Base-by-base conservation (phyloP, 2,329 filamentous ascomycete species). In the Ophiostoma sp. region DNA sequence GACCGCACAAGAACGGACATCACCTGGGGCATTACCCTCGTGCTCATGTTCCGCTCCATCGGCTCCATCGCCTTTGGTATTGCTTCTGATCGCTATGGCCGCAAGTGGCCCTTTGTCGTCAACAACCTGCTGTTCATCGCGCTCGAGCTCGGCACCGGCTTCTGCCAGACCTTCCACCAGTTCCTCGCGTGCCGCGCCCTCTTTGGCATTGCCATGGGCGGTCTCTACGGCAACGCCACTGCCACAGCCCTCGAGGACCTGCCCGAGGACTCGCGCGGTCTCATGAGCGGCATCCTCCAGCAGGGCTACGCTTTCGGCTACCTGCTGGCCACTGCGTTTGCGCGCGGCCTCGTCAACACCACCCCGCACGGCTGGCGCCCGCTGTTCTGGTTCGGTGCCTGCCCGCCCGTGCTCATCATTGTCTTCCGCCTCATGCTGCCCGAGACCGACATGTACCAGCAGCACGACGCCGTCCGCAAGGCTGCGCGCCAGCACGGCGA, bases 271-370 rank as follows among this genome's bases (percentile, higher is more conserved):
- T 88, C 90, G 7, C 84, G 91, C 76, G 92, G 92, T 73, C 81
- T 95, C 49, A 91, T 95, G 85, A 91, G 88, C 14, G 92, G 91
- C 67, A 90, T 95, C 66, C 79, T 94, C 18, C 92, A 95, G 74
- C 90, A 93, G 77, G 92, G 91, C 90, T 73, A 73, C 40, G 70
- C 72, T 72, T 84, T 93, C 45, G 72, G 72, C 64, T 73, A 73
- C 66, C 70, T 73, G 5, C 69, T 73, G 44, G 72, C 72, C n/a
- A 70, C 72, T 2, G 67, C 68, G 41, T 73, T 72, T 67, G 69
- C 71, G 6, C 70, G 70, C 49, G 70, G 65, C 55, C 89, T 88
- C 65, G 88, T 93, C 16, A 89, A 90, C 44, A 88, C 84, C 11
- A 79, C 73, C 4, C 80, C 79, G 1, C 81, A 89, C 2, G 85